Base-by-base conservation (phyloP, 345 rosid genomes). In the Mercurialis annua region DNA sequence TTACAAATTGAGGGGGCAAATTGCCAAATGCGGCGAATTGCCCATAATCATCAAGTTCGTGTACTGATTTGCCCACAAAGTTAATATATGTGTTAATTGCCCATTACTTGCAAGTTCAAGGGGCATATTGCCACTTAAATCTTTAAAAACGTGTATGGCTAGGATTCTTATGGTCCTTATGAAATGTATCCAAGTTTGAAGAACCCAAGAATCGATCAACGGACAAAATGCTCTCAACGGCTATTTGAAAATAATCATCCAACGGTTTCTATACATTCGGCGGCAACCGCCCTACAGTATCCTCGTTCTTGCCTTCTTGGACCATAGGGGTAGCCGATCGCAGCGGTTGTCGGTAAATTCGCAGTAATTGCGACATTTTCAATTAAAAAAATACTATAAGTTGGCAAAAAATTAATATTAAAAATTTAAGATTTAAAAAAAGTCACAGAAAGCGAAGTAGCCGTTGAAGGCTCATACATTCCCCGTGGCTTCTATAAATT, bases 281-380 rank as follows among this genome's bases (percentile, higher is more conserved):
- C 98, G 96, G 98, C 76, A 65, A 86, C 93, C 96, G 90, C 74
- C 97, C 91, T 76, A 50, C 73, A 59, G 78, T 74, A 66, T 54
- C 67, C 79, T 73, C 75, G 81, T 76, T 68, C 53, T 79, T 75
- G 80, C 75, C 79, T 76, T 68, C 53, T 79, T 75, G 80, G 79
- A 59, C 73, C 33, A 70, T 10, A 36, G 62, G 59, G 71, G 58
- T 73, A 53, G 76, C 82, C 73, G 79, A 66, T 78, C 64, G 71
- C 74, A 27, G 52, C 80, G 77, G 86, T 82, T 74, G 85, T 83
- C 85, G 80, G 85, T 83, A 77, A 79, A 74, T 46, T 62, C 44
- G 65, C 68, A 64, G 73, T 31, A 73, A 71, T 47, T 18, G 42
- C 18, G 75, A 68, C 65, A 66, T 75, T 82, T 73, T 66, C 54